These are phyloP conservation scores for Chaetoceros tenuissimus DNA, from an alignment of 108 stramenopile genomes.

Conservation along the genomic window DNA sequence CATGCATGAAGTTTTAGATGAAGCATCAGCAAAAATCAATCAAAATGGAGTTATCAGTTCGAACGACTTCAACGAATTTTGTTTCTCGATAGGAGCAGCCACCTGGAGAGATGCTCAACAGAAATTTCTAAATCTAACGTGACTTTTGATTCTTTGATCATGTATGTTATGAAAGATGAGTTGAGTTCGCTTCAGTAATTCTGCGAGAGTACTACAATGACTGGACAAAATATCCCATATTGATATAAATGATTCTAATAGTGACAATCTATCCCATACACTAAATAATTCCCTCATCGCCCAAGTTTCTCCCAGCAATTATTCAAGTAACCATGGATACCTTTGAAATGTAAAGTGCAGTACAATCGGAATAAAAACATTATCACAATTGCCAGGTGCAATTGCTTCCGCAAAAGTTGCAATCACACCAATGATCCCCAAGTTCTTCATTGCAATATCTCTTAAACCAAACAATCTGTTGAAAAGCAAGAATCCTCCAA, in stretches of 20 bases:
- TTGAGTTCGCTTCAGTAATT: no score
- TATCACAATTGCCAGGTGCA: conserved; percentile 53
- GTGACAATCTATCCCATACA: no score
- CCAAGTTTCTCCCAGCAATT: no score
- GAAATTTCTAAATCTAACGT: no score
- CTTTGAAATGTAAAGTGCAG: conserved; percentile 35
- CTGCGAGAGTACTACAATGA: no score
- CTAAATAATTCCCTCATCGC: no score
- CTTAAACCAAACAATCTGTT: conserved; percentile 39
- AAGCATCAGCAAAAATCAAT: not conserved
- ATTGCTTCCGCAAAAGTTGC: conserved; percentile 68
- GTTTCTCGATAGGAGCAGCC: not conserved
- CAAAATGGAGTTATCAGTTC: not conserved
- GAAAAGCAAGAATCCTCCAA: conserved; percentile 43
- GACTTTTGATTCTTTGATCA: no score
- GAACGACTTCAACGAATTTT: not conserved
- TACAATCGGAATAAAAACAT: conserved; percentile 42
- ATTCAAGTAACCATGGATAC: conserved; percentile 8
- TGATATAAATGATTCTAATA: no score
- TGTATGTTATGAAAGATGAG: no score
- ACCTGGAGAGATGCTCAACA: not conserved
- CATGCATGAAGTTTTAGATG: not conserved
- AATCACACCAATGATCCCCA: conserved; percentile 39
- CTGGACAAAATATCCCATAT: no score
- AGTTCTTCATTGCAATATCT: conserved; percentile 26